Conservation (phyloP, 352 stramenopile genomes). For the Phytophthora brassicae region DNA sequence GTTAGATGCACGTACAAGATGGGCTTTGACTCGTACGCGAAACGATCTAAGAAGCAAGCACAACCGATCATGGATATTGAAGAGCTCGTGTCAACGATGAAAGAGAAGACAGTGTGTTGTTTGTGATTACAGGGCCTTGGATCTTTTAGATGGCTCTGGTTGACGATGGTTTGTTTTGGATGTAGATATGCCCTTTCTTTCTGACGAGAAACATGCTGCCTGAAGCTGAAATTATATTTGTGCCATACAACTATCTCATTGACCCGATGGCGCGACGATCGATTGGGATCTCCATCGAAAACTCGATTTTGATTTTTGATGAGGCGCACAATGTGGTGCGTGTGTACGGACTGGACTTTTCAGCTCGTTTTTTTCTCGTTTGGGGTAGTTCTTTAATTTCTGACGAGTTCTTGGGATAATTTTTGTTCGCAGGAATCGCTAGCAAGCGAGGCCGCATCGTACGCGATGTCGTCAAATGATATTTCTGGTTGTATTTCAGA, state of each 20-base stretch:
- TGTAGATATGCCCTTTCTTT: slow-evolving; percentile 97
- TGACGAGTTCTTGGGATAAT: background rate
- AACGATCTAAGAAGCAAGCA: slow-evolving; percentile 46
- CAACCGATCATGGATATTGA: slow-evolving; percentile 98
- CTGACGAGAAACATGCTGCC: slow-evolving; percentile 89
- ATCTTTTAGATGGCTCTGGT: slow-evolving; percentile 26
- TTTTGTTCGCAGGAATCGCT: slow-evolving; percentile 70
- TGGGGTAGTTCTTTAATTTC: background rate
- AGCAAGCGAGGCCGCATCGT: slow-evolving; percentile 94
- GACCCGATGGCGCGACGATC: slow-evolving; percentile 90
- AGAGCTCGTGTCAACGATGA: slow-evolving; percentile 92
- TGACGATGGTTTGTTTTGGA: slow-evolving; percentile 1
- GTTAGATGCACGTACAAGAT: slow-evolving; percentile 75
- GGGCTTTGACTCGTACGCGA: slow-evolving; percentile 68
- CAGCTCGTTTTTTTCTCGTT: background rate
- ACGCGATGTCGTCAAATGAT: slow-evolving; percentile 94
- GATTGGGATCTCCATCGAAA: slow-evolving; percentile 94
- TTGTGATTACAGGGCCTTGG: background rate
- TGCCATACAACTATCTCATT: slow-evolving; percentile 99
- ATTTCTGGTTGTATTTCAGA: slow-evolving; percentile 94
- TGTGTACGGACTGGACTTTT: no score
- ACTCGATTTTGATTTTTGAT: slow-evolving; percentile 99
- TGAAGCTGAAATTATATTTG: slow-evolving; percentile 96
- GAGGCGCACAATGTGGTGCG: slow-evolving; percentile 99
- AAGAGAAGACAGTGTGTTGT: slow-evolving; percentile 58